Conservation (phyloP, 768 basidiomycete genomes). For the Trametopsis cervina region DNA sequence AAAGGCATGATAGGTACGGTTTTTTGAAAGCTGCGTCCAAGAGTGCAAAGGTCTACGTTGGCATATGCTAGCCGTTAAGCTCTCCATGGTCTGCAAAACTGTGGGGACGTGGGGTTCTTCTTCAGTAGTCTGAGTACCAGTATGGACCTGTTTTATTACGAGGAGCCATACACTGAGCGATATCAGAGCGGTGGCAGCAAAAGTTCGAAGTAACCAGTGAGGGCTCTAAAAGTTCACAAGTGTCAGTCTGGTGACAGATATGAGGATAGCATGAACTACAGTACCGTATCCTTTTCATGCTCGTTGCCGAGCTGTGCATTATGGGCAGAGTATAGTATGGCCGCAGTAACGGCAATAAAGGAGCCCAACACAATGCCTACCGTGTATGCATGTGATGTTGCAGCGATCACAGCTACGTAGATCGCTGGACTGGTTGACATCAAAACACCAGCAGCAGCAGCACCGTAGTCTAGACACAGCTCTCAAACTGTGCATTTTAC, state of each 20-base stretch:
- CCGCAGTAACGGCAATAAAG: conserved; percentile 17
- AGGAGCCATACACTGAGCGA: too few species aligned
- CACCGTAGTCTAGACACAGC: conserved; percentile 29
- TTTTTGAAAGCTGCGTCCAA: conserved; percentile 8
- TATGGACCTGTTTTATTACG: too few species aligned
- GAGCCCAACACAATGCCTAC: conserved; percentile 16
- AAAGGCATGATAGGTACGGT: conserved; percentile 30
- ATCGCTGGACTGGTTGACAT: conserved; percentile 17
- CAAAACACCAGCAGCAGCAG: conserved; percentile 21
- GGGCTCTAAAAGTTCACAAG: too few species aligned
- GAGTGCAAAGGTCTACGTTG: conserved; percentile 19
- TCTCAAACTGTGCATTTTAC: too few species aligned
- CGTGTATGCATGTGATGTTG: conserved; percentile 6
- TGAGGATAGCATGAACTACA: too few species aligned
- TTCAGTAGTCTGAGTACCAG: not conserved
- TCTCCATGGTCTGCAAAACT: conserved; percentile 4
- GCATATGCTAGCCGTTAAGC: conserved; percentile 10
- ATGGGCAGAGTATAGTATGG: too few species aligned
- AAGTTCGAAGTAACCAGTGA: too few species aligned
- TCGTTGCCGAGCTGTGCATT: too few species aligned
- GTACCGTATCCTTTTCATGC: too few species aligned
- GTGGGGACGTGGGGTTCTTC: not conserved
- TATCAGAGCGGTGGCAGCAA: too few species aligned
- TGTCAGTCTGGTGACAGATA: too few species aligned
- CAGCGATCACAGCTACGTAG: conserved; percentile 14